Conservation (phyloP, 176 grass and related monocot species). For the Triticum aestivum region IWGSC_CS_RefSeq_v2.1 NC_057807.1:293557640-293558139, state of each 20-base stretch:
- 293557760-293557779: no score
- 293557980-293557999: not conserved
- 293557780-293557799: no score
- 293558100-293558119: conserved; percentile 46
- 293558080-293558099: conserved; percentile 39
- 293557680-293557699: no score
- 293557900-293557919: conserved; percentile 45
- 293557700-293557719: no score
- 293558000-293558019: not conserved
- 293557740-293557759: no score
- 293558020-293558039: not conserved
- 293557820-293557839: no score
- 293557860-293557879: conserved; percentile 37
- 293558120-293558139: not conserved
- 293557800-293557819: no score
- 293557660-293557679: no score
- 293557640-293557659: no score
- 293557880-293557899: conserved; percentile 52
- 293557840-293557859: not conserved
- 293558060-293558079: conserved; percentile 40
- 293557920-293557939: conserved; percentile 23
- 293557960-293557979: not conserved
- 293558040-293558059: not conserved
- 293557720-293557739: no score
- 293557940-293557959: not conserved